Evolutionary conservation across 1,139 yeast genomes (phyloP).

Genomic region (Zhuliangozyma blackwelliae): DNA sequence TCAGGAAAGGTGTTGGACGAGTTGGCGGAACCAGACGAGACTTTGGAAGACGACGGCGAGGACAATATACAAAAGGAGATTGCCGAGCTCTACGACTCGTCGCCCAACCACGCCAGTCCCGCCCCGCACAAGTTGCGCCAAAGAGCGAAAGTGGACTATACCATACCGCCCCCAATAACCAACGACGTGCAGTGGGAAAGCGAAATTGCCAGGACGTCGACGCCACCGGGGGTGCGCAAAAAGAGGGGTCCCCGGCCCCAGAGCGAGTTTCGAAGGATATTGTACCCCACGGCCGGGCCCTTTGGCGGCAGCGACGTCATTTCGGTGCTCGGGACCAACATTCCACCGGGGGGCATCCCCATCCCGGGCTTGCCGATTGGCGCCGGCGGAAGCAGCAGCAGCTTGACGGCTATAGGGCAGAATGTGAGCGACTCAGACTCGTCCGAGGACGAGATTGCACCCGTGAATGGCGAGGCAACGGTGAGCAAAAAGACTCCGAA

Average conservation of each 20-base stretch:
- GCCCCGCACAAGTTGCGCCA: conserved; percentile 65
- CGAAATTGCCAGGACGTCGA: conserved; percentile 10
- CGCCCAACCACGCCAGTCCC: conserved; percentile 48
- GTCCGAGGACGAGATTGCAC: conserved; percentile 58
- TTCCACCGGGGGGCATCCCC: conserved; percentile 49
- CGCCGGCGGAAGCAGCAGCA: conserved; percentile 12
- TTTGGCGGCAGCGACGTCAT: conserved; percentile 90
- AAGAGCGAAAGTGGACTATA: conserved; percentile 72
- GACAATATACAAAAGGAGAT: conserved; percentile 47
- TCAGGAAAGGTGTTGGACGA: conserved; percentile 14
- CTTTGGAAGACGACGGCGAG: conserved; percentile 24
- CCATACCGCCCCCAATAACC: conserved; percentile 79
- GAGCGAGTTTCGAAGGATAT: conserved; percentile 51
- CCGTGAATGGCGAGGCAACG: conserved; percentile 37
- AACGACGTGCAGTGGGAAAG: conserved; percentile 36
- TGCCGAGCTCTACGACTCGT: conserved; percentile 49
- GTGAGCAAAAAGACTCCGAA: conserved; percentile 21
- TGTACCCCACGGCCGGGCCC: conserved; percentile 95
- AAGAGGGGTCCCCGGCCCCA: conserved; percentile 32
- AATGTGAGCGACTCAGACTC: conserved; percentile 59
- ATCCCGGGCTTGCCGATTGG: conserved; percentile 30
- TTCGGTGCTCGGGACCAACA: conserved; percentile 67
- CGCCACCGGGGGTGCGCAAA: conserved; percentile 13
- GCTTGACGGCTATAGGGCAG: conserved; percentile 49
- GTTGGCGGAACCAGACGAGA: conserved; percentile 22